Base-by-base conservation (phyloP, 225 moss, liverwort and hornwort genomes). In the Antitrichia curtipendula region DNA sequence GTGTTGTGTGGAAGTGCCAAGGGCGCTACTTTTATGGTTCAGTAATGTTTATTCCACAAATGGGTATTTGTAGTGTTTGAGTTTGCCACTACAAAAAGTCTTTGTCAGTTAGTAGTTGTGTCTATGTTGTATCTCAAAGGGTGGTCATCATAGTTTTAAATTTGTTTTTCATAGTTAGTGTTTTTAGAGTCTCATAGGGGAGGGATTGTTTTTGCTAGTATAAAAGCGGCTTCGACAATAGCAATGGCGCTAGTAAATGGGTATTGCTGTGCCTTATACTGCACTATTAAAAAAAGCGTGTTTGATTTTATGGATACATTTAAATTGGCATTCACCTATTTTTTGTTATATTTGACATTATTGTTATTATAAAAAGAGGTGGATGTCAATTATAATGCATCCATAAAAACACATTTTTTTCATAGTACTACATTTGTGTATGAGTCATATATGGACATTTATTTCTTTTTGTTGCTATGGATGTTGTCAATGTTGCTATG, bases 11-110 rank as follows among this genome's bases (percentile, higher is more conserved):
- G 70, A 41, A 70, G 41, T 25, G 25, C 3, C 2, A 25, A 70
- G 1, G 14, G 25, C 5, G 0, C 2, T 25, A 3, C 41, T 0
- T 14, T 15, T 10, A 29, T 7, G 10, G 7, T 45, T 45, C 45
- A 16, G 0, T 45, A 17, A 10, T 17, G 5, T 10, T 3, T 41
- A 3, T 14, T 41, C 14, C 0, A 25, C 0, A 7, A 3, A 4
- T 7, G 5, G 15, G 3, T 3, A 40, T 41, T 41, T 41, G 25
- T 2, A 70, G 8, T 41, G 15, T 41, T 34, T 5, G 4, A 70
- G 2, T 40, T 1, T 1, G 2, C 0, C 1, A 13, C 24, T 40
- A 25, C 2, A 25, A 0, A 1, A 72, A 29, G 10, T 45, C 10
- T 0, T 17, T 28, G 3, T 72, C 0, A 6, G 3, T 25, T 10